Conservation (phyloP, 164 flowering plant genomes). For the Akebia trifoliata region DNA sequence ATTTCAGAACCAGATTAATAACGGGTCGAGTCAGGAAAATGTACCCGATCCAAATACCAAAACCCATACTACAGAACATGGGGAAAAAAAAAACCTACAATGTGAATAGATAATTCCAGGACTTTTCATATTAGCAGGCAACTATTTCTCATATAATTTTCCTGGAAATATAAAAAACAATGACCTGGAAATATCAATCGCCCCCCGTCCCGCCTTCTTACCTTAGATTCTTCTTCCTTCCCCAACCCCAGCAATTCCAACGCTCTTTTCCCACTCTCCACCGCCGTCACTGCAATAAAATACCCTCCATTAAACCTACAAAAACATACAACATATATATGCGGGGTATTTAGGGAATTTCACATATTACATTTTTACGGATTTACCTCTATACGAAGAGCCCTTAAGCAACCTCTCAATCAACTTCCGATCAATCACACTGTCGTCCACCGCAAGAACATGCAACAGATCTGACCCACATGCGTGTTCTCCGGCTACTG, state of each 20-base stretch:
- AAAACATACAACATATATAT: background rate
- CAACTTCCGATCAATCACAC: conserved; percentile 19
- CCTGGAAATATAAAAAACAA: background rate
- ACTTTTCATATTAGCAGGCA: no score
- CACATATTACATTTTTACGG: no score
- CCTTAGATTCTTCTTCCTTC: conserved; percentile 12
- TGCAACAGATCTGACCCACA: conserved; percentile 14
- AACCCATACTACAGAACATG: no score
- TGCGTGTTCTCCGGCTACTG: background rate
- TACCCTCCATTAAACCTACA: background rate
- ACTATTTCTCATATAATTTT: background rate
- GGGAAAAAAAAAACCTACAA: no score
- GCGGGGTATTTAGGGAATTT: background rate
- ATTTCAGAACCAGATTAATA: no score
- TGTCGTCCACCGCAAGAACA: conserved; percentile 26
- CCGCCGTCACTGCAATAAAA: conserved; percentile 21
- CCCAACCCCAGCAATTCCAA: conserved; percentile 24
- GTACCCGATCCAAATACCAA: no score
- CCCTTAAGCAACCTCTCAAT: conserved; percentile 22
- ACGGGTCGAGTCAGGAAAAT: no score
- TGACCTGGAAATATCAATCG: no score
- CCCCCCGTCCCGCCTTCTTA: background rate
- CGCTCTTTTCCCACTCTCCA: conserved; percentile 23
- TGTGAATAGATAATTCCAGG: no score
- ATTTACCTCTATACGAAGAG: conserved; percentile 24